A percentile compares a stretch with the other conserved stretches of the same genome.
phyloP scores from a whole-genome alignment of 2,329 filamentous ascomycete species.

The Falciphora oryzae region DNA sequence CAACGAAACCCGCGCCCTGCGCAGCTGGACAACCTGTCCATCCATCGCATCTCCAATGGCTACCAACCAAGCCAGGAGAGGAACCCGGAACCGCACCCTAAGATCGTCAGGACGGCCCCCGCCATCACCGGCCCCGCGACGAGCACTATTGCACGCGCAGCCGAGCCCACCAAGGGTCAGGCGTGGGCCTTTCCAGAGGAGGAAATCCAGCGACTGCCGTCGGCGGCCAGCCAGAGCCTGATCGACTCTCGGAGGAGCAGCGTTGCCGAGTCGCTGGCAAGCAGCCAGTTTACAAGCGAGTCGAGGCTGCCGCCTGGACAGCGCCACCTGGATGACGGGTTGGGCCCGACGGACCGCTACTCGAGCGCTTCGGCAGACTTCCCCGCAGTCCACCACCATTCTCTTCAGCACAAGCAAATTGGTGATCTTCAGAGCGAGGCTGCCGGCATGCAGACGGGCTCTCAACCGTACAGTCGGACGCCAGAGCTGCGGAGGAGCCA shows the following conservation, averaged over 20 bases:
- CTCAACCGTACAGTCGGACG: constrained; percentile 75
- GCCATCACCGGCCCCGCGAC: constrained; percentile 68
- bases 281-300: constrained; percentile 72
- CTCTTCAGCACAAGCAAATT: constrained; percentile 67
- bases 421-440: constrained; percentile 60
- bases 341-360: constrained; percentile 40
- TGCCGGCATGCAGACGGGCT: constrained; percentile 42
- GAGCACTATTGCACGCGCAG: constrained; percentile 61
- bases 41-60: constrained; percentile 58
- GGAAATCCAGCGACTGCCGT: constrained; percentile 49
- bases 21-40: constrained; percentile 44
- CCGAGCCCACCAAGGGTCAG: constrained; percentile 75
- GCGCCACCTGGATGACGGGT: constrained; percentile 60
- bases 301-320: constrained; percentile 68
- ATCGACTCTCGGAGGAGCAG: constrained; percentile 68
- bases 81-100: constrained; percentile 45
- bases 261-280: constrained; percentile 70
- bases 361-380: constrained; percentile 49
- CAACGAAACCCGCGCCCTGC: constrained; percentile 53
- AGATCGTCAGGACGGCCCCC: constrained; percentile 60
- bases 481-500: constrained; percentile 78
- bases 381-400: constrained; percentile 64
- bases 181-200: constrained; percentile 81
- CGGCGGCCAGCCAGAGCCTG: constrained; percentile 41
- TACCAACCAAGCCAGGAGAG: constrained; percentile 56